A percentile compares a stretch with the other conserved stretches of the same genome.
Evolutionary conservation across 345 rosid species (phyloP).

Genomic region (Arabidopsis thaliana): DNA sequence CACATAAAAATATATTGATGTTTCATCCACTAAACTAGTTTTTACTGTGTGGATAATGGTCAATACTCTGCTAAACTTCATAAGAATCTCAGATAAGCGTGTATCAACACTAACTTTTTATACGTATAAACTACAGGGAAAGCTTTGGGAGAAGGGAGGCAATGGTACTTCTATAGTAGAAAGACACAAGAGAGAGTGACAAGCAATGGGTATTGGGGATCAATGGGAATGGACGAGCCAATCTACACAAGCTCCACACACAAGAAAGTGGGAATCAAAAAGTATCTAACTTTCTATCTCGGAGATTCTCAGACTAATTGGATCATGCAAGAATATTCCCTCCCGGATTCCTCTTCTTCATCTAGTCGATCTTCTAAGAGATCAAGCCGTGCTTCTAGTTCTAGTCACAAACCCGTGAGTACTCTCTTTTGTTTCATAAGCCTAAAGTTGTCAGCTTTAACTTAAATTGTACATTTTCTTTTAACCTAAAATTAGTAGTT

Average conservation of each 20-base stretch:
- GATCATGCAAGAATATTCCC: slow-evolving; percentile 86
- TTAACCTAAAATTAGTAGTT: slow-evolving; percentile 17
- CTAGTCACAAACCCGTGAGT: slow-evolving; percentile 50
- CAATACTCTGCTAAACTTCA: neutral
- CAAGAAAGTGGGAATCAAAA: slow-evolving; percentile 72
- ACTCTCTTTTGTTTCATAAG: slow-evolving; percentile 19
- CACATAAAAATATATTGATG: neutral
- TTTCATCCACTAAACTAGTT: neutral
- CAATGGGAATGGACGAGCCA: slow-evolving; percentile 73
- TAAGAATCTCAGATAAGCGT: neutral
- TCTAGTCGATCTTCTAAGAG: slow-evolving; percentile 61
- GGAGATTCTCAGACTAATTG: slow-evolving; percentile 80
- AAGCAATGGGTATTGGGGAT: slow-evolving; percentile 75
- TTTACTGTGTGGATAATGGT: neutral
- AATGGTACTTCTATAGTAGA: slow-evolving; percentile 89
- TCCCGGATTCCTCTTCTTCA: slow-evolving; percentile 49
- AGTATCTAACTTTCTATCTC: slow-evolving; percentile 55
- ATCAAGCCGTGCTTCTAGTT: slow-evolving; percentile 47
- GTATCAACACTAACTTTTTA: neutral
- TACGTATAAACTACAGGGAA: slow-evolving; percentile 55
- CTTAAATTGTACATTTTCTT: slow-evolving; percentile 6
- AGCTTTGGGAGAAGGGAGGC: slow-evolving; percentile 85
- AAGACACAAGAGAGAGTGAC: slow-evolving; percentile 66
- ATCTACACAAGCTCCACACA: slow-evolving; percentile 50
- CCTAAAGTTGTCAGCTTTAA: neutral